These are phyloP conservation scores for Metschnikowia continentalis DNA, from an alignment of 805 yeast genomes.

Conservation along the genomic window DNA sequence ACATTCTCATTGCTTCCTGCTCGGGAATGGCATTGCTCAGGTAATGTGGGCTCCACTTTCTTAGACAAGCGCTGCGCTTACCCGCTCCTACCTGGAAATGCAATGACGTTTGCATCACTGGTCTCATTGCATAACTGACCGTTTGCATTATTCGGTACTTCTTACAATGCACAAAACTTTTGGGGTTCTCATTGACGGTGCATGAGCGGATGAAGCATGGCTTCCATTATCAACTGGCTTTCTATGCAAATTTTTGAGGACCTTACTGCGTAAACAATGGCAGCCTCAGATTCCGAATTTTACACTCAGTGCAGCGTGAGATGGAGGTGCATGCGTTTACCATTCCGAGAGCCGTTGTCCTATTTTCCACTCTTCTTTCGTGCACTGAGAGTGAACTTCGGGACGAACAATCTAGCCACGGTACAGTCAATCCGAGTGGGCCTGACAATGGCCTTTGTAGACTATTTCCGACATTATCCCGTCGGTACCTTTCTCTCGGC, in stretches of 20 bases:
- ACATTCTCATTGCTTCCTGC: not conserved
- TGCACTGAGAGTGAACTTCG: not conserved
- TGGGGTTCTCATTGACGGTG: not conserved
- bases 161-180: not conserved
- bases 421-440: not conserved
- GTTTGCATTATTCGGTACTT: not conserved
- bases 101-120: conserved; percentile 5
- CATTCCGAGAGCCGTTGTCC: not conserved
- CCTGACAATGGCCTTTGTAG: not conserved
- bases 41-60: not conserved
- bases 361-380: not conserved
- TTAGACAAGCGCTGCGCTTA: conserved; percentile 3
- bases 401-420: not conserved
- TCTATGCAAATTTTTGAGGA: not conserved
- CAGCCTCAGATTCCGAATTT: not conserved
- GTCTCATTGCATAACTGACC: not conserved
- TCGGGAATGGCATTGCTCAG: not conserved
- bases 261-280: not conserved
- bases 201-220: not conserved
- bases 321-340: conserved; percentile 1
- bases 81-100: not conserved
- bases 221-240: not conserved
- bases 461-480: not conserved
- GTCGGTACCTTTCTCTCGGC: not conserved
- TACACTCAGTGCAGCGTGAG: not conserved